Conservation (phyloP, 192 early-diverging fungal species). For the Umbelopsis sp. region DNA sequence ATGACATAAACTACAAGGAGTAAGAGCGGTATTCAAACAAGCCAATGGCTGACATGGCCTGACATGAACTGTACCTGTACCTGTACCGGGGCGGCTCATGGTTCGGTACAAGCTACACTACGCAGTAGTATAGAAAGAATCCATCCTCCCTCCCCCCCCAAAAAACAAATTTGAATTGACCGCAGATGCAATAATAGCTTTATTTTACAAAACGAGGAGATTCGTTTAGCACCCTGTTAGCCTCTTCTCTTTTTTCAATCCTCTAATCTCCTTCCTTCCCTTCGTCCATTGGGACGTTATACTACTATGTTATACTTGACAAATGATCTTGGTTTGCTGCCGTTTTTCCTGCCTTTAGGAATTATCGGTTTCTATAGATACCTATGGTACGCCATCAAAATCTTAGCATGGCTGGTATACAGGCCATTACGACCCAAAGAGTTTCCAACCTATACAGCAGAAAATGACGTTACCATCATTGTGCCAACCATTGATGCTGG, state of each 20-base stretch:
- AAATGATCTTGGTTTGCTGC: constrained; percentile 45
- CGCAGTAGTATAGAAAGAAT: no score
- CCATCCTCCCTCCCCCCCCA: no score
- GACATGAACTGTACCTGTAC: no score
- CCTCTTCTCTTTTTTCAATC: not conserved
- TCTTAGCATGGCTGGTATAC: constrained; percentile 57
- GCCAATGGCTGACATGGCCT: no score
- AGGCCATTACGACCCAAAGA: constrained; percentile 47
- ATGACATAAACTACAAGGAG: no score
- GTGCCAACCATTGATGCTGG: constrained; percentile 67
- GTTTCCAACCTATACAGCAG: constrained; percentile 44
- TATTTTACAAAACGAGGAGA: no score
- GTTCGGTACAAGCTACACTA: no score
- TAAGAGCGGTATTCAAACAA: no score
- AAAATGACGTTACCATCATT: constrained; percentile 60
- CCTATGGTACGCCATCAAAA: constrained; percentile 59
- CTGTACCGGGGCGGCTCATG: no score
- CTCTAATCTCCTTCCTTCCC: not conserved
- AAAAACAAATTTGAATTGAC: no score
- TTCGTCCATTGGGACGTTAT: constrained; percentile 31
- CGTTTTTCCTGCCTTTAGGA: constrained; percentile 58
- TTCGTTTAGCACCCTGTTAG: no score
- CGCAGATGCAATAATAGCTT: no score
- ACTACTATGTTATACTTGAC: constrained; percentile 58
- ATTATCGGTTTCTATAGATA: constrained; percentile 62